A percentile compares a stretch with the other conserved stretches of the same genome.
Conservation (phyloP, 257 asterid genomes). For the Nicotiana sylvestris region DNA sequence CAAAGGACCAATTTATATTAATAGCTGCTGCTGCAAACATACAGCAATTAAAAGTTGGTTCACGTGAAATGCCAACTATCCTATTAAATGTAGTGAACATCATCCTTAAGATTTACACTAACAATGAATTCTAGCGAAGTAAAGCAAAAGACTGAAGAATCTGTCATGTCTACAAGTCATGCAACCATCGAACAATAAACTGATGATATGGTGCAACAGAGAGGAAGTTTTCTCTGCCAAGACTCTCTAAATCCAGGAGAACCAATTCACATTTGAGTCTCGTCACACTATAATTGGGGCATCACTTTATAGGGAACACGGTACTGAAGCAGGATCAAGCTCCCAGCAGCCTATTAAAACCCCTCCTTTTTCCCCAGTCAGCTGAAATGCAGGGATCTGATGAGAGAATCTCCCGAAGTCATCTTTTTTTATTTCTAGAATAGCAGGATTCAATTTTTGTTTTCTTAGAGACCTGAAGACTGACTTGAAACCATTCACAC, state of each 20-base stretch:
- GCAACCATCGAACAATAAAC: background rate
- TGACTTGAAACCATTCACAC: conserved; percentile 12
- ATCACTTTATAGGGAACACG: conserved; percentile 8
- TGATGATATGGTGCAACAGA: background rate
- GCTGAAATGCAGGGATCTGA: conserved; percentile 26
- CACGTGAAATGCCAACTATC: too few relatives aligned
- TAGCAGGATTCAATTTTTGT: conserved; percentile 6
- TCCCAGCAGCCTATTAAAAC: conserved; percentile 23
- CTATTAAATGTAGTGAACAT: background rate
- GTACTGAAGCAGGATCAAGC: conserved; percentile 32
- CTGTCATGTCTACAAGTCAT: background rate
- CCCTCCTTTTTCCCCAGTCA: conserved; percentile 21
- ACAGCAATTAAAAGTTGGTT: background rate
- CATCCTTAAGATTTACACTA: background rate
- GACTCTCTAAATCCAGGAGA: background rate
- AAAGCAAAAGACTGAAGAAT: background rate
- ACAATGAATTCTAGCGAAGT: background rate
- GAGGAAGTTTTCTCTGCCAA: background rate
- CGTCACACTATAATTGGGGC: background rate
- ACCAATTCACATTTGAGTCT: background rate
- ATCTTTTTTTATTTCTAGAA: conserved; percentile 4
- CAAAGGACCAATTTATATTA: background rate
- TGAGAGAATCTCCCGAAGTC: conserved; percentile 30
- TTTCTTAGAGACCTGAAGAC: conserved; percentile 21
- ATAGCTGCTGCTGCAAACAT: background rate